These are phyloP conservation scores for Trichosporon coremiiforme DNA, from an alignment of 1,284 basidiomycete genomes.

Conservation along the genomic window DNA sequence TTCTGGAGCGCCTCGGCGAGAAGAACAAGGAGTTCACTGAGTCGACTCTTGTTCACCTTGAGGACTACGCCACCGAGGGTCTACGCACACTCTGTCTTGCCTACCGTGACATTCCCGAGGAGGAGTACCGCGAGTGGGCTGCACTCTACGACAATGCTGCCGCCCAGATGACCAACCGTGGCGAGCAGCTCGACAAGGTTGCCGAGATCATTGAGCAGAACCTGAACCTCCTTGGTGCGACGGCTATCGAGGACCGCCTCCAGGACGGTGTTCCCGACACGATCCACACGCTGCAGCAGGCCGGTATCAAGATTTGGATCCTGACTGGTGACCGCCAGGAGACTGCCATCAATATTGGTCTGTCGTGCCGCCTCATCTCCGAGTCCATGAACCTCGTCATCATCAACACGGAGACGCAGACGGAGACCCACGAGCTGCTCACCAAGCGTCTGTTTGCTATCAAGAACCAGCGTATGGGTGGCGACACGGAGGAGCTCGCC, in stretches of 20 bases:
- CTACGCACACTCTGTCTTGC: constrained; percentile 95
- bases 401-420: constrained; percentile 85
- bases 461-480: constrained; percentile 84
- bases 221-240: constrained; percentile 88
- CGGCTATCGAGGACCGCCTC: constrained; percentile 97
- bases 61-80: constrained; percentile 97
- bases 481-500: constrained; percentile 92
- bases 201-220: constrained; percentile 96
- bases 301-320: constrained; percentile 99
- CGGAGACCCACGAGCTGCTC: constrained; percentile 84
- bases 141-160: constrained; percentile 88
- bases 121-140: constrained; percentile 89
- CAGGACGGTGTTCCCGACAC: constrained; percentile 99
- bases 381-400: constrained; percentile 98
- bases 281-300: constrained; percentile 95
- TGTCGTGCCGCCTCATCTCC: constrained; percentile 93
- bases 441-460: constrained; percentile 86
- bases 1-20: constrained; percentile 76
- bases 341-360: constrained; percentile 98
- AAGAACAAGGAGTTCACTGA: constrained; percentile 79
- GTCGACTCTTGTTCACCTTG: constrained; percentile 83
- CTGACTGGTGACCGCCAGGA: constrained; percentile 97
- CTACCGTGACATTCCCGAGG: constrained; percentile 84
- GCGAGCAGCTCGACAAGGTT: constrained; percentile 89
- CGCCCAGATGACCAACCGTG: constrained; percentile 85